These are phyloP conservation scores for Epichloe baconii DNA, from an alignment of 2,329 filamentous ascomycete species.

Conservation along the genomic window DNA sequence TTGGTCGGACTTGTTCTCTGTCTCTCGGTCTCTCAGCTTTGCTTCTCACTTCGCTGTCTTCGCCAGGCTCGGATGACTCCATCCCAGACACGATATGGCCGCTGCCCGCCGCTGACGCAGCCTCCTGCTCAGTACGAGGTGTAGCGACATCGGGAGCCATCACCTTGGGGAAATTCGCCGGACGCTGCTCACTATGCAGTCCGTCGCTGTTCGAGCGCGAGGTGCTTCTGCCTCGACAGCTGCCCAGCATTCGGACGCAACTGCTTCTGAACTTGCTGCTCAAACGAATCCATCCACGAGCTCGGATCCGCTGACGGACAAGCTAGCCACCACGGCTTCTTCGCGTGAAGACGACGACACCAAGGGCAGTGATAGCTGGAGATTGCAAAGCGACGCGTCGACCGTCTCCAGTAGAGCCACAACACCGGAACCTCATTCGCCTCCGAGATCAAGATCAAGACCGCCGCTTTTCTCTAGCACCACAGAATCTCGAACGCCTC, in stretches of 20 bases:
- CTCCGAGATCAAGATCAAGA: conserved; percentile 3
- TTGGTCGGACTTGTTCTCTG: background rate
- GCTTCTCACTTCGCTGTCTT: background rate
- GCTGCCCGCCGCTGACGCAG: conserved; percentile 6
- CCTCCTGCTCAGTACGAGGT: conserved; percentile 4
- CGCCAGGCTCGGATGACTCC: conserved; percentile 1
- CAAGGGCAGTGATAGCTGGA: conserved; percentile 16
- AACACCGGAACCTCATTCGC: conserved; percentile 13
- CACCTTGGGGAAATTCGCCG: background rate
- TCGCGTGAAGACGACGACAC: conserved; percentile 15
- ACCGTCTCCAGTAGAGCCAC: conserved; percentile 17
- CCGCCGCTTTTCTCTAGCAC: conserved; percentile 8
- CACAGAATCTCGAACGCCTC: conserved; percentile 6
- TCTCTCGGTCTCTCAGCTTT: background rate
- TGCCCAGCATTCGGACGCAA: background rate
- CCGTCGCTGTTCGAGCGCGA: background rate
- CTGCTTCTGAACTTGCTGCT: background rate
- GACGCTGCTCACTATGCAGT: background rate
- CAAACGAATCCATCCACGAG: background rate
- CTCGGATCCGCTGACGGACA: background rate
- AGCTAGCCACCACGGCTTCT: conserved; percentile 11
- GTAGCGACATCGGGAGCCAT: background rate
- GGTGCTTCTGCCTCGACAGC: background rate
- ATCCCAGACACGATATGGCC: conserved; percentile 5
- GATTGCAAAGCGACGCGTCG: conserved; percentile 15